A percentile compares a stretch with the other conserved stretches of the same genome.
These are phyloP conservation scores for Aspergillus egyptiacus DNA, from an alignment of 495 filamentous ascomycete genomes.

Conservation along the genomic window DNA sequence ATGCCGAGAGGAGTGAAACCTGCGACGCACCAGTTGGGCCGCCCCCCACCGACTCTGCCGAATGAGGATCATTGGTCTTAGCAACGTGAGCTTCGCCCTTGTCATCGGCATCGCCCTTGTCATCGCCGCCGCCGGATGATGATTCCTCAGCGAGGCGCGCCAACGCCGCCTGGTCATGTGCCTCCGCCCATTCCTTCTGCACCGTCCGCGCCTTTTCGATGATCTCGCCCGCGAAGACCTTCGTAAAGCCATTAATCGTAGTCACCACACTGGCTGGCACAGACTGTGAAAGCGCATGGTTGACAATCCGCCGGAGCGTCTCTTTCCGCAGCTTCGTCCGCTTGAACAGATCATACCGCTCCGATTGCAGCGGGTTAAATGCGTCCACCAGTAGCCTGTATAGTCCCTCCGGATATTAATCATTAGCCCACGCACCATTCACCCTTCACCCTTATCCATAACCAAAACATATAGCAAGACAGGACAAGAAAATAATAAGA, in stretches of 20 bases:
- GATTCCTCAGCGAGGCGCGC: slow-evolving; percentile 30
- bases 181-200: slow-evolving; percentile 68
- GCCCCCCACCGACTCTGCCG: not conserved
- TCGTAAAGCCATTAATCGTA: slow-evolving; percentile 73
- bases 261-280: slow-evolving; percentile 72
- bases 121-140: slow-evolving; percentile 11
- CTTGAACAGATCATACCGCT: slow-evolving; percentile 69
- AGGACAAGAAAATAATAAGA: not conserved
- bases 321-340: slow-evolving; percentile 62
- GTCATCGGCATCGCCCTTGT: no score
- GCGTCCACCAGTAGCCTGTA: slow-evolving; percentile 63
- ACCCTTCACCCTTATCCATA: not conserved
- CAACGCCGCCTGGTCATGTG: slow-evolving; percentile 35
- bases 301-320: slow-evolving; percentile 64
- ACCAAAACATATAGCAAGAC: not conserved
- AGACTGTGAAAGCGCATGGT: slow-evolving; percentile 83
- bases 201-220: slow-evolving; percentile 75
- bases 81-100: slow-evolving; percentile 21
- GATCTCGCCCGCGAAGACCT: slow-evolving; percentile 77
- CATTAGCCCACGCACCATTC: not conserved
- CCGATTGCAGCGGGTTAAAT: slow-evolving; percentile 62
- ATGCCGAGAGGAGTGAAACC: slow-evolving; percentile 2
- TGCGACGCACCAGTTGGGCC: not conserved
- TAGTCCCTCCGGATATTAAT: slow-evolving; percentile 3
- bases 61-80: not conserved